Percentiles rank a stretch among this genome's conserved stretches.
phyloP scores from a whole-genome alignment of 2,329 filamentous ascomycete species.

The Colletotrichum aenigma region DNA sequence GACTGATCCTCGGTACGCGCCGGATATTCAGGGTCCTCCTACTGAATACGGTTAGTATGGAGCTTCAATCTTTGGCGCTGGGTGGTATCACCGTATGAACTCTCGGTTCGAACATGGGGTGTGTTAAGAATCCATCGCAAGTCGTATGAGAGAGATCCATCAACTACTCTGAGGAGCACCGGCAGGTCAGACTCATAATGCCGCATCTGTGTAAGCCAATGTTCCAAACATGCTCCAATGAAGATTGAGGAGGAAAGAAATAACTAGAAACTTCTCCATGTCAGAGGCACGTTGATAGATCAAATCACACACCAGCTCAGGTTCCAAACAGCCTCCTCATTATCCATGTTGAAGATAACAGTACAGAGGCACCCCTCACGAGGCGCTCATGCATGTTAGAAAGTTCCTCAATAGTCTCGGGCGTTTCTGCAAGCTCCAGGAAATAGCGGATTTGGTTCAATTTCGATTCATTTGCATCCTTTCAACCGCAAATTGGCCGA shows the following conservation, averaged over 20 bases:
- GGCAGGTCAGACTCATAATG: background rate
- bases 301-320: background rate
- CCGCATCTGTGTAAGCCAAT: background rate
- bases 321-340: background rate
- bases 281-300: background rate
- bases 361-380: background rate
- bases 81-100: background rate
- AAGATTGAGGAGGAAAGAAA: background rate
- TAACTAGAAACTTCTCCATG: background rate
- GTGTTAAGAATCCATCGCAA: background rate
- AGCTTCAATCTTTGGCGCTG: background rate
- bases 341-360: background rate
- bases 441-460: slow-evolving; percentile 28
- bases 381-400: background rate
- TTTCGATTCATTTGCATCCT: slow-evolving; percentile 47
- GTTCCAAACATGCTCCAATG: background rate
- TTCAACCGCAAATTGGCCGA: slow-evolving; percentile 46
- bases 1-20: background rate
- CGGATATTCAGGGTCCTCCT: background rate
- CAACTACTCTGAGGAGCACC: background rate
- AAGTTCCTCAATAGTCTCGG: background rate
- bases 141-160: background rate
- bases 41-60: background rate
- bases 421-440: background rate
- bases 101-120: background rate